Evolutionary conservation across 306 rosid species (phyloP), one percentile per base, ranked within the genome.

Genomic region (Lathyrus tuberosus): DNA sequence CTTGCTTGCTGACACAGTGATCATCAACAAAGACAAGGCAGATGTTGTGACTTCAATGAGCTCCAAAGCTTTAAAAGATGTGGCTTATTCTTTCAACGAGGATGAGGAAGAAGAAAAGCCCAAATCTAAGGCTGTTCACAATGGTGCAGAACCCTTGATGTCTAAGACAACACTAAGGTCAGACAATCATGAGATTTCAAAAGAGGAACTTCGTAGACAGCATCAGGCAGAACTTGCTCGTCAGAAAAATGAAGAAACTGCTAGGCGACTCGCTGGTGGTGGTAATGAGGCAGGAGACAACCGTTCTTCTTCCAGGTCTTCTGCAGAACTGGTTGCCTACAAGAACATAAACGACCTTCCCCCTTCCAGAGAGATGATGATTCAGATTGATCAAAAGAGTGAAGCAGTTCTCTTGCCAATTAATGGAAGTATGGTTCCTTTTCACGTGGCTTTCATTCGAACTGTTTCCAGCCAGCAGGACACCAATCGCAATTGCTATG

Each of bases 181-280:
- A 17, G 98, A 93, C 65, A 93, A 93, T 76, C 96, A 87, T 73
- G 98, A 93, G 75, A 73, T 88, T 62, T 90, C 97, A 11, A 90
- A 93, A 80, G 97, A 90, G 85, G 98, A 93, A 48, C 93, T 86
- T 22, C 90, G 98, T 20, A 84, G 97, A 77, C 97, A 93, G 84
- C 98, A 93, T 69, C 98, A 90, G 74, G 97, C 98, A n/a, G 97
- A 93, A 57, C 96, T 93, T 75, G 98, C 98, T 44, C 92, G 93
- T 62, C 98, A 90, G 86, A 93, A 93, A 67, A 93, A 93, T 72
- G 98, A 93, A 86, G 98, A 93, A 82, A 93, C 94, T 56, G 96
- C 97, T n/a, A 82, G 97, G 71, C 76, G 98, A 49, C 97, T 93
- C 74, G 94, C 96, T 33, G 98, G 98, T 72, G 90, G 79, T 31